Evolutionary conservation across 495 filamentous ascomycete species (phyloP).

Genomic region (Podospora didyma): DNA sequence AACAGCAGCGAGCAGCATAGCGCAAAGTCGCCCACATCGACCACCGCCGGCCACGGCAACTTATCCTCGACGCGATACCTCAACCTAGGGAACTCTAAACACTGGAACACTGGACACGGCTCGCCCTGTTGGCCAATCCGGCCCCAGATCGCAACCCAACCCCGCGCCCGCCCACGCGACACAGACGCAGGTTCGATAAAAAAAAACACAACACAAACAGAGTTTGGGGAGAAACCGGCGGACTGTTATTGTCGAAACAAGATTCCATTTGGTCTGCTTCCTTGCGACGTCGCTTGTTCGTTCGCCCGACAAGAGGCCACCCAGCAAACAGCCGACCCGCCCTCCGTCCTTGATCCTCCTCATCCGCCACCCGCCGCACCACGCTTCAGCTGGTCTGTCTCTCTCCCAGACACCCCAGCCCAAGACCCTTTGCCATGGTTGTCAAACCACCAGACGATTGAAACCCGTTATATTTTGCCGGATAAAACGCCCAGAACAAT

Average conservation of each 20-base stretch:
- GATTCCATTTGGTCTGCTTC: not conserved
- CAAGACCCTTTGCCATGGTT: slow-evolving; percentile 21
- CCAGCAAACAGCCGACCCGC: too few relatives aligned
- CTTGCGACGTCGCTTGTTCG: too few relatives aligned
- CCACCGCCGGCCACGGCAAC: not conserved
- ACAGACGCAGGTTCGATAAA: slow-evolving; percentile 1
- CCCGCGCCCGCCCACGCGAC: slow-evolving; percentile 21
- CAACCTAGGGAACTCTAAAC: not conserved
- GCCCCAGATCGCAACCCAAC: slow-evolving; percentile 17
- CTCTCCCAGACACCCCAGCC: not conserved
- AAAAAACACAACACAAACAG: slow-evolving; percentile 7
- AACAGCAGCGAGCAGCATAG: not conserved
- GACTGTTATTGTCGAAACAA: not conserved
- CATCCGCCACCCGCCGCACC: not conserved
- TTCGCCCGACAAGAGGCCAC: too few relatives aligned
- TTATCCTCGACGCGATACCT: not conserved
- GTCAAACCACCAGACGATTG: slow-evolving; percentile 19
- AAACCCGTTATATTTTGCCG: slow-evolving; percentile 2
- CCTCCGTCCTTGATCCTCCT: too few relatives aligned
- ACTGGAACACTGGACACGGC: slow-evolving; percentile 8
- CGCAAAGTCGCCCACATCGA: too few relatives aligned
- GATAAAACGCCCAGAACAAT: slow-evolving; percentile 1
- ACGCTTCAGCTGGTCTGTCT: not conserved
- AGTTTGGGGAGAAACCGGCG: not conserved
- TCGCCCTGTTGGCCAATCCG: slow-evolving; percentile 6